A percentile compares a stretch with the other conserved stretches of the same genome.
phyloP scores from a whole-genome alignment of 768 basidiomycete species.

The Termitomyces sp. region DNA sequence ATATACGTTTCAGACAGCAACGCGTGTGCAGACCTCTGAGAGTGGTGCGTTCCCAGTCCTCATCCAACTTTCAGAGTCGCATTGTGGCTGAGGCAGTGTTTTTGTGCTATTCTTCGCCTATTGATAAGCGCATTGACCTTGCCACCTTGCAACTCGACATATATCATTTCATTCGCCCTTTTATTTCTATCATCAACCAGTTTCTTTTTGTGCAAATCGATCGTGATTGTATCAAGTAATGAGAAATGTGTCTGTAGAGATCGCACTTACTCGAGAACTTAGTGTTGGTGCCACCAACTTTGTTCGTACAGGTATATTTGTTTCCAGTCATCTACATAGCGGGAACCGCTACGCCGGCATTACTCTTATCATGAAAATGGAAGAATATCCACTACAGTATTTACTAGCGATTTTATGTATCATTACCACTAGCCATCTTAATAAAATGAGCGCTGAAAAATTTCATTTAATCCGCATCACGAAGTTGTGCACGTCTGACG shows the following conservation, averaged over 20 bases:
- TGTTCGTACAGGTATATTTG: background rate
- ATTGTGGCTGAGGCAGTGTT: background rate
- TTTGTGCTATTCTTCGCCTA: background rate
- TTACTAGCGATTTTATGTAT: background rate
- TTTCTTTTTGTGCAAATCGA: no score
- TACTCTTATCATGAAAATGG: no score
- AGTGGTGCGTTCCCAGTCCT: background rate
- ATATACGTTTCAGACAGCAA: no score
- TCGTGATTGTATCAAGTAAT: background rate
- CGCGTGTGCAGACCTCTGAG: no score
- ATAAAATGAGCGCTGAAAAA: background rate
- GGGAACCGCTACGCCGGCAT: no score
- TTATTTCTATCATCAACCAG: background rate
- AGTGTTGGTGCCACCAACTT: background rate
- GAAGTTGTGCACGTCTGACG: background rate
- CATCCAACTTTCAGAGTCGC: background rate
- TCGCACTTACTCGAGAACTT: background rate
- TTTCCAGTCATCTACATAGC: no score
- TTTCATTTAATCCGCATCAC: no score
- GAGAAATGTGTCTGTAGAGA: background rate
- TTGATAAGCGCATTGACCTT: background rate
- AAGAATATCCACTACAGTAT: no score
- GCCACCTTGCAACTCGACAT: background rate
- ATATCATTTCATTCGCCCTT: background rate
- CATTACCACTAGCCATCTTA: background rate